These are phyloP conservation scores for Durusdinium trenchii DNA, from an alignment of 73 alveolate genomes.

Conservation along the genomic window DNA sequence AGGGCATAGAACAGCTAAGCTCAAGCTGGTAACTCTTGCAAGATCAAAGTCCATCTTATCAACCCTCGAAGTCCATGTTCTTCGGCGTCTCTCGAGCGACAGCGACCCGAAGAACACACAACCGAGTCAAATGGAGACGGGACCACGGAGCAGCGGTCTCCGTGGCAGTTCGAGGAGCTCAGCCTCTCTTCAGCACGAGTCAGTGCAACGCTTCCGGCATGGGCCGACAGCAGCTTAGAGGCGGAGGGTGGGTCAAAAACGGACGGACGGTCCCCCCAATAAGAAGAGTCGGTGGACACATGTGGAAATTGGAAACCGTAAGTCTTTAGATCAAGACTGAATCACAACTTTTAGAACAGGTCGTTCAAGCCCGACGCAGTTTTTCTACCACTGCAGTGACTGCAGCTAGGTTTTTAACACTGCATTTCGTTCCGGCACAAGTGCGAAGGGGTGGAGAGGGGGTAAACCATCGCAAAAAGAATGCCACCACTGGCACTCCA, in stretches of 20 bases:
- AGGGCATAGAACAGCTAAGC: background rate
- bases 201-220: background rate
- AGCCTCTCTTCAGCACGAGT: background rate
- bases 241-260: background rate
- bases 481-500: too few species aligned
- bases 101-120: background rate
- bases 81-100: background rate
- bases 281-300: background rate
- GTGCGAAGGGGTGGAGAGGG: too few species aligned
- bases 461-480: too few species aligned
- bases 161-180: background rate
- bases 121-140: background rate
- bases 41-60: background rate
- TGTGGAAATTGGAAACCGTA: background rate
- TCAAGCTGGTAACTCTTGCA: background rate
- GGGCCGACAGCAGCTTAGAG: slow-evolving; percentile 30
- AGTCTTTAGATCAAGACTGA: background rate
- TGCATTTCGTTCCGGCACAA: too few species aligned
- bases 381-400: too few species aligned
- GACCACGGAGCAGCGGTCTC: background rate
- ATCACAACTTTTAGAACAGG: background rate
- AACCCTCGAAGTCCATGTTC: background rate
- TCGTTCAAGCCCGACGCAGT: background rate
- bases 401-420: too few species aligned
- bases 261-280: background rate